phyloP scores from a whole-genome alignment of 805 yeast species.

The Diddensiella transvaalensis region DNA sequence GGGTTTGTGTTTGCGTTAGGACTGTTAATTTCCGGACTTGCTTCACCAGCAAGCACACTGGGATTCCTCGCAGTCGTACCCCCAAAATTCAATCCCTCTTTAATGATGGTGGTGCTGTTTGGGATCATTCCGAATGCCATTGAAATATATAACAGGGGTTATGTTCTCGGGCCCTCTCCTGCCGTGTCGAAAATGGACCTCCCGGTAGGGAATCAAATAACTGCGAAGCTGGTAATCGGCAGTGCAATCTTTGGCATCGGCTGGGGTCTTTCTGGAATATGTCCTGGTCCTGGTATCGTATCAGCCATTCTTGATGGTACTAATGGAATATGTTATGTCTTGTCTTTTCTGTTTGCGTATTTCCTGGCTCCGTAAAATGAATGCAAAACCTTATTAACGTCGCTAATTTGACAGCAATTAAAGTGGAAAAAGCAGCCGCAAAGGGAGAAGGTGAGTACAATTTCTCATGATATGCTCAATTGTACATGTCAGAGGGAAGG shows the following conservation, averaged over 20 bases:
- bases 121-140: constrained; percentile 45
- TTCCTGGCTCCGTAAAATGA: constrained; percentile 16
- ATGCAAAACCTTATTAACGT: no score
- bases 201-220: constrained; percentile 28
- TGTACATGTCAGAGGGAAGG: background rate
- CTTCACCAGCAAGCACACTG: constrained; percentile 40
- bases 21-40: constrained; percentile 46
- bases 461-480: no score
- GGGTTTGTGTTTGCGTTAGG: constrained; percentile 47
- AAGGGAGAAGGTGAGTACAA: no score
- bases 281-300: constrained; percentile 52
- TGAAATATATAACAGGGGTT: constrained; percentile 23
- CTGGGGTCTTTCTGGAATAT: constrained; percentile 51
- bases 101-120: constrained; percentile 42
- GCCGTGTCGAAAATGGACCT: constrained; percentile 20
- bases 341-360: constrained; percentile 27
- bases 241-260: constrained; percentile 47
- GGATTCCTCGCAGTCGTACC: constrained; percentile 42
- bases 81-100: constrained; percentile 45
- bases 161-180: constrained; percentile 14
- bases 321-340: constrained; percentile 34
- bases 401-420: no score
- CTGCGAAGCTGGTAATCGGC: constrained; percentile 39
- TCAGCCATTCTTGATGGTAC: constrained; percentile 28
- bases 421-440: no score